Base-by-base conservation (phyloP, 1,139 yeast genomes). In the Wickerhamomyces sp. region DNA sequence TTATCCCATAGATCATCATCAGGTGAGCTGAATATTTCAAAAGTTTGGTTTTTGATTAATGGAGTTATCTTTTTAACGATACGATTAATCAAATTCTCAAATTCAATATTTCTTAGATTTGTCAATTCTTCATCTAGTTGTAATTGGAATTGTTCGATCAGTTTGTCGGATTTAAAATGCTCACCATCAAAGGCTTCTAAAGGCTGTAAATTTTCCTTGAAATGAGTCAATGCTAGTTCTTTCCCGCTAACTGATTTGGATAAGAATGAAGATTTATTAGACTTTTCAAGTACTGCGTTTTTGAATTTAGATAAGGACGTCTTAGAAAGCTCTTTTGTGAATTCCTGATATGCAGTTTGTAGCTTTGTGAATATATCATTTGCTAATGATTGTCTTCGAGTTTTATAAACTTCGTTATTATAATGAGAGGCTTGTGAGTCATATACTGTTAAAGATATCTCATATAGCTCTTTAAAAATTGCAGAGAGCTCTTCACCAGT, bases 401-500 rank as follows among this genome's bases (percentile, higher is more conserved):
- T 82, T 36, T 67, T 59, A 59, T 84, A 89, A 3, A 88, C 92
- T 2, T 72, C 48, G 35, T 69, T 65, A 41, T 78, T 73, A 58
- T 90, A 90, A 40, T 88, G 77, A 1, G 90, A 72, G 2, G 97
- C 97, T 44, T 72, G 70, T 13, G 67, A 54, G 54, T 87, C 94
- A 57, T 76, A 90, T 16, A 67, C 63, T 1, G 62, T 67, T 19
- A 87, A 55, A 5, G 80, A 71, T 10, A 65, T 61, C 4, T 61
- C 52, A 37, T 72, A 67, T 36, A 81, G 61, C 21, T 63, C 64
- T 17, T 57, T 53, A 55, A 81, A 61, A 6, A 57, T 47, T 7
- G 55, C 50, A 0, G 79, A 76, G n/a, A 76, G 48, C 20, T 66
- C 64, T 12, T 62, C 58, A 44, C 65, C 68, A 28, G 68, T 65